phyloP scores from a whole-genome alignment of 2,329 filamentous ascomycete genomes.

The Uncinocarpus reesii region DNA sequence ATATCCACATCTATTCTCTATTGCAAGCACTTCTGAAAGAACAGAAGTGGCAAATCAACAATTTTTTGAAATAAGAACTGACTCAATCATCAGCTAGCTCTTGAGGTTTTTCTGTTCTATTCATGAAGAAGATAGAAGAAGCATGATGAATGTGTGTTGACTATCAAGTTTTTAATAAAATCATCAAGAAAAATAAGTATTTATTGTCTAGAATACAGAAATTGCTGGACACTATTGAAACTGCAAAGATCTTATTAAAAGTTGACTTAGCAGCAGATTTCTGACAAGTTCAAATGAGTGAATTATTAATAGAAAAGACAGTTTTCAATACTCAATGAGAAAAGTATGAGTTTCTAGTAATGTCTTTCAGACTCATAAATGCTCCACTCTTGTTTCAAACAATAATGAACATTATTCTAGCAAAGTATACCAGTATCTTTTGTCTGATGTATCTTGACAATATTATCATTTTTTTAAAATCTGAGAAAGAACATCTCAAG shows the following conservation, averaged over 20 bases:
- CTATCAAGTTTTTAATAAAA: not conserved
- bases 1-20: not conserved
- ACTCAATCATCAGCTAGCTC: not conserved
- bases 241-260: not conserved
- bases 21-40: not conserved
- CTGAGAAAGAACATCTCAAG: not conserved
- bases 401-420: not conserved
- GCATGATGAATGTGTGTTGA: not conserved
- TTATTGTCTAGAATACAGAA: not conserved
- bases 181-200: conserved; percentile 1
- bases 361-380: not conserved
- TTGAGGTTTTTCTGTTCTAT: conserved; percentile 5
- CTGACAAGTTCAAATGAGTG: not conserved
- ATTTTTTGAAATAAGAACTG: not conserved
- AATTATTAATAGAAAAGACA: not conserved
- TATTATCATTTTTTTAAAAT: conserved; percentile 1
- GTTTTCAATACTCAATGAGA: conserved; percentile 1
- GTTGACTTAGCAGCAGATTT: not conserved
- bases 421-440: not conserved
- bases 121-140: not conserved
- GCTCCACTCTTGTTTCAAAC: not conserved
- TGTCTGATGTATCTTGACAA: conserved; percentile 1
- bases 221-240: not conserved
- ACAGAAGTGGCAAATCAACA: conserved; percentile 2
- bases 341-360: not conserved